These are phyloP conservation scores for Hymenoscyphus repandus DNA, from an alignment of 2,329 filamentous ascomycete species.

Conservation along the genomic window DNA sequence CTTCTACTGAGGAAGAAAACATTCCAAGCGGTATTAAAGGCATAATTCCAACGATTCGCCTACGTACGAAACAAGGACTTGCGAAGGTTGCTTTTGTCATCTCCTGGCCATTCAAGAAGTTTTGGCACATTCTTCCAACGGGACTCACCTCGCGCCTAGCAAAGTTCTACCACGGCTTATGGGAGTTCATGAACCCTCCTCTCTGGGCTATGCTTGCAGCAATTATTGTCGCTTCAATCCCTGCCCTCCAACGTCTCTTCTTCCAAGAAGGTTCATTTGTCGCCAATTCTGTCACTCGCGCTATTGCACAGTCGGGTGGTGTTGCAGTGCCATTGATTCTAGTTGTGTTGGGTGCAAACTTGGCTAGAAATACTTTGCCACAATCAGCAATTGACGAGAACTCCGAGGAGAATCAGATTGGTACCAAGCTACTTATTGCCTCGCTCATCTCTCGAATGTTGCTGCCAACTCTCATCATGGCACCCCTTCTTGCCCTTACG, in stretches of 20 bases:
- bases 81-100: slow-evolving; percentile 12
- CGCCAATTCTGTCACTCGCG: slow-evolving; percentile 86
- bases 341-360: slow-evolving; percentile 89
- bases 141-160: slow-evolving; percentile 46
- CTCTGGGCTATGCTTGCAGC: slow-evolving; percentile 94
- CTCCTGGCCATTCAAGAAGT: slow-evolving; percentile 17
- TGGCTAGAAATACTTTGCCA: slow-evolving; percentile 84
- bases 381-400: slow-evolving; percentile 54
- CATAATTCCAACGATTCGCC: slow-evolving; percentile 34
- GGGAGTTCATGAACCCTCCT: slow-evolving; percentile 97
- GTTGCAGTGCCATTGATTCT: slow-evolving; percentile 94
- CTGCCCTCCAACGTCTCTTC: slow-evolving; percentile 75
- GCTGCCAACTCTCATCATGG: slow-evolving; percentile 86
- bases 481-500: slow-evolving; percentile 76
- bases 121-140: slow-evolving; percentile 46
- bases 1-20: slow-evolving; percentile 26
- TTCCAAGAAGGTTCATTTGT: slow-evolving; percentile 87
- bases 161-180: slow-evolving; percentile 55
- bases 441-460: slow-evolving; percentile 87
- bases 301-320: slow-evolving; percentile 76
- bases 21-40: slow-evolving; percentile 39
- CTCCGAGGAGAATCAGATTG: slow-evolving; percentile 63
- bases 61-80: slow-evolving; percentile 27
- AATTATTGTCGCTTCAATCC: slow-evolving; percentile 86
- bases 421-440: slow-evolving; percentile 76